Evolutionary conservation across 2,329 filamentous ascomycete species (phyloP).

Genomic region (Fusarium haematococcum): DNA sequence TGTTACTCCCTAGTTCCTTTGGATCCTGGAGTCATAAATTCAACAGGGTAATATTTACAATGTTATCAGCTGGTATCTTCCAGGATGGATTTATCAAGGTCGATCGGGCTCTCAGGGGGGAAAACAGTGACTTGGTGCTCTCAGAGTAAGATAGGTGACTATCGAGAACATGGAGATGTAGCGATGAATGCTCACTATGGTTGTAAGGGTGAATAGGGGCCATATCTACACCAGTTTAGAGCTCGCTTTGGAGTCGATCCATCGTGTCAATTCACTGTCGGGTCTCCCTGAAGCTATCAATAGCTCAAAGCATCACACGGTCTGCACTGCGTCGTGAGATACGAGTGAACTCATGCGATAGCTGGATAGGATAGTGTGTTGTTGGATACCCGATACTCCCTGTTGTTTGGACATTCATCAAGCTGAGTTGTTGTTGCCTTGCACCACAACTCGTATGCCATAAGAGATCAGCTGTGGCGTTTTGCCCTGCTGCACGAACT

Average conservation of each 20-base stretch:
- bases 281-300: not conserved
- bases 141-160: not conserved
- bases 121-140: not conserved
- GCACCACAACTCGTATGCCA: not conserved
- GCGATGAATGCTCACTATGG: not conserved
- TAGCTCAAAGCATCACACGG: not conserved
- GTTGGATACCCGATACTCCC: not conserved
- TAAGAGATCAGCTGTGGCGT: not conserved
- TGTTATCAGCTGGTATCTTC: not conserved
- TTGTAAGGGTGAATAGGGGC: not conserved
- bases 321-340: not conserved
- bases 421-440: not conserved
- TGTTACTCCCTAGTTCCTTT: rapidly evolving
- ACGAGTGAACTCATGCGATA: not conserved
- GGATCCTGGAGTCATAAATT: not conserved
- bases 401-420: not conserved
- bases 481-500: not conserved
- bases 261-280: not conserved
- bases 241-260: not conserved
- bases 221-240: not conserved
- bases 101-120: not conserved
- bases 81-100: not conserved
- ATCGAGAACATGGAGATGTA: not conserved
- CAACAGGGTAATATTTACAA: not conserved
- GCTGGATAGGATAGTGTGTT: not conserved